These are phyloP conservation scores for Boletus tomentosulus DNA, from an alignment of 768 basidiomycete species.

Conservation along the genomic window DNA sequence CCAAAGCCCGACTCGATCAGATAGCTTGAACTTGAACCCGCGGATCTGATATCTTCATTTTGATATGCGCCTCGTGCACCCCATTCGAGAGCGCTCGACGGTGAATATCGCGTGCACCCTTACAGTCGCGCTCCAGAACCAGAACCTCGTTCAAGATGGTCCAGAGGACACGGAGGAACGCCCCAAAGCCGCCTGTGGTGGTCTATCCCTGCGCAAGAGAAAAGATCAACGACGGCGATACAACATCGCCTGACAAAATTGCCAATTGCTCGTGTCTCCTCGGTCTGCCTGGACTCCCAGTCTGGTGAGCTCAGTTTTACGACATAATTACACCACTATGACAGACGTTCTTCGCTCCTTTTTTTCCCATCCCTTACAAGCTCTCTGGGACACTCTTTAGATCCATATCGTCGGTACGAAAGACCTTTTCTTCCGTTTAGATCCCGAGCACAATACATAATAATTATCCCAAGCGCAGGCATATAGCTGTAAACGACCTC, in stretches of 20 bases:
- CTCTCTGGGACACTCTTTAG: background rate
- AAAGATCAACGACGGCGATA: constrained; percentile 1
- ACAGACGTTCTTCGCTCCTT: constrained; percentile 7
- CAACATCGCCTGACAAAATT: constrained; percentile 12
- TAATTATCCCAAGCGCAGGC: constrained; percentile 10
- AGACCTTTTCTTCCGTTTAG: background rate
- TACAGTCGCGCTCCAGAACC: constrained; percentile 1
- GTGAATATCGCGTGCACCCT: constrained; percentile 5
- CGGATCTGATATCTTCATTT: constrained; percentile 29
- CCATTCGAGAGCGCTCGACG: background rate
- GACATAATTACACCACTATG: constrained; percentile 30
- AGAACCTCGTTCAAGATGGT: background rate
- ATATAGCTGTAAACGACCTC: constrained; percentile 22
- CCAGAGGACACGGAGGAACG: background rate
- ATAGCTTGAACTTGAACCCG: constrained; percentile 27
- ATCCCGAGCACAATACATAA: constrained; percentile 6
- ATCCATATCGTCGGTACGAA: background rate
- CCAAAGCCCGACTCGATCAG: constrained; percentile 16
- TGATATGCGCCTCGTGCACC: constrained; percentile 24
- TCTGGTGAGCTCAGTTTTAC: constrained; percentile 27
- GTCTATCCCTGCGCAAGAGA: constrained; percentile 5
- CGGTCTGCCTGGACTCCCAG: constrained; percentile 6
- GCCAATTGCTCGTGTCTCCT: constrained; percentile 14
- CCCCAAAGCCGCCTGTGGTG: too few relatives aligned
- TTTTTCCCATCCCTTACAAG: constrained; percentile 2